Base-by-base conservation (phyloP, 352 stramenopile species). In the Pythium apleroticum region DNA sequence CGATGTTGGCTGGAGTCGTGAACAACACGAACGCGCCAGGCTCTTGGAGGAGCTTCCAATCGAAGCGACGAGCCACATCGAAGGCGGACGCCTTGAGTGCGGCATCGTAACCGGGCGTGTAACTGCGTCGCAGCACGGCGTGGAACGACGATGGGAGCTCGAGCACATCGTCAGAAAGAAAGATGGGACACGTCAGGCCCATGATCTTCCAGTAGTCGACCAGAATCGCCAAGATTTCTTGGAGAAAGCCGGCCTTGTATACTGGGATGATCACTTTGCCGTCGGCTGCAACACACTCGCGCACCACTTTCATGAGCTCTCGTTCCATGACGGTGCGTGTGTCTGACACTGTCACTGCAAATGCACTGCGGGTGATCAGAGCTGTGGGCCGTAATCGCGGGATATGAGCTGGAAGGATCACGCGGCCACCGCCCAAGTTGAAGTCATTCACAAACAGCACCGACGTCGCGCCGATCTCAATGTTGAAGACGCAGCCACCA, bases 251-350 rank as follows among this genome's bases (percentile, higher is more conserved):
- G 14, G 88, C 66, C 10, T 75, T 77, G 57, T 91, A 87, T 11
- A 96, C 73, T 0, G 88, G 88, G 27, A 96, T 87, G 22, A 96
- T 79, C 17, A 96, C 88, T 79, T 96, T 96, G 30, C 88, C 88
- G 14, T 80, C 74, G 3, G 83, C 75, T n/a, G 65, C 68, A 45
- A 96, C 72, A 49, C 84, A 91, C 65, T 96, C 88, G 39, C 89
- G 63, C 49, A 96, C 71, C 19, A 88, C 86, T 25, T 88, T 89
- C 54, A 90, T 76, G 2, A 96, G 75, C 39, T 96, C 88, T 15
- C 84, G 81, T 52, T 95, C 88, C 76, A 96, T 93, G 3, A 76
- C 72, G 9, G 74, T 91, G 35, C 81, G 76, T 4, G 88, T 96
- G 64, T 96, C 88, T 3, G 88, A 96, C 3, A 96, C 86, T 0